Conservation (phyloP, 2,329 filamentous ascomycete species). For the Xylaria sp. region DNA sequence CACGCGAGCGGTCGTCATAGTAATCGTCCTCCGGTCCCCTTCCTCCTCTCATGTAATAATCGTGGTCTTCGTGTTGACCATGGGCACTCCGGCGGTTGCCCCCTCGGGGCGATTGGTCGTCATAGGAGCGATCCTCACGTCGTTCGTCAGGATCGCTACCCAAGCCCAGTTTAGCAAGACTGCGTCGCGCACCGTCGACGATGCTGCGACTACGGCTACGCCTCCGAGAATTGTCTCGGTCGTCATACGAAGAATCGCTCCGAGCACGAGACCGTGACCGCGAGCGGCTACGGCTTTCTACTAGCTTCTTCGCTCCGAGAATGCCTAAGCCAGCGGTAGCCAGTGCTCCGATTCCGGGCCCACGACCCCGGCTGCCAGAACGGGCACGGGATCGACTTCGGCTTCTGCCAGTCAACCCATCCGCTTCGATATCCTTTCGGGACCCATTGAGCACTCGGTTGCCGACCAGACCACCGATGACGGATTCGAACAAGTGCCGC, state of each 20-base stretch:
- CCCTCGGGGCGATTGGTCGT: slow-evolving; percentile 53
- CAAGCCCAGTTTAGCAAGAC: slow-evolving; percentile 70
- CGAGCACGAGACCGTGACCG: slow-evolving; percentile 66
- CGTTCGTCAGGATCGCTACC: slow-evolving; percentile 61
- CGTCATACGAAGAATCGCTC: slow-evolving; percentile 60
- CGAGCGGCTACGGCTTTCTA: slow-evolving; percentile 61
- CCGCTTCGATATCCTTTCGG: slow-evolving; percentile 72
- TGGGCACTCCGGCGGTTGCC: slow-evolving; percentile 51
- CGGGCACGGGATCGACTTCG: slow-evolving; percentile 75
- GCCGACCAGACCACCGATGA: slow-evolving; percentile 86
- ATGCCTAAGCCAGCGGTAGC: slow-evolving; percentile 72
- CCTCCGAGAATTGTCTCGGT: slow-evolving; percentile 55
- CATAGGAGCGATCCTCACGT: slow-evolving; percentile 58
- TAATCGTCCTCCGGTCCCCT: slow-evolving; percentile 50
- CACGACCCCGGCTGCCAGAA: slow-evolving; percentile 62
- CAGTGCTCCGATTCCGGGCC: slow-evolving; percentile 69
- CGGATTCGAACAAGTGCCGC: slow-evolving; percentile 85
- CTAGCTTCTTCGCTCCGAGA: slow-evolving; percentile 69
- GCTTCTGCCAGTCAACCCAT: slow-evolving; percentile 69
- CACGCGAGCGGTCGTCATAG: slow-evolving; percentile 58
- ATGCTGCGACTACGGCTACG: slow-evolving; percentile 73
- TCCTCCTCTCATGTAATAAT: slow-evolving; percentile 53
- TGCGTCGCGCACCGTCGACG: slow-evolving; percentile 70
- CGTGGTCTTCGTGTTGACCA: slow-evolving; percentile 51
- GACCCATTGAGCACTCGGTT: slow-evolving; percentile 88